Conservation (phyloP, 495 filamentous ascomycete genomes). For the Xylaria sp. region DNA sequence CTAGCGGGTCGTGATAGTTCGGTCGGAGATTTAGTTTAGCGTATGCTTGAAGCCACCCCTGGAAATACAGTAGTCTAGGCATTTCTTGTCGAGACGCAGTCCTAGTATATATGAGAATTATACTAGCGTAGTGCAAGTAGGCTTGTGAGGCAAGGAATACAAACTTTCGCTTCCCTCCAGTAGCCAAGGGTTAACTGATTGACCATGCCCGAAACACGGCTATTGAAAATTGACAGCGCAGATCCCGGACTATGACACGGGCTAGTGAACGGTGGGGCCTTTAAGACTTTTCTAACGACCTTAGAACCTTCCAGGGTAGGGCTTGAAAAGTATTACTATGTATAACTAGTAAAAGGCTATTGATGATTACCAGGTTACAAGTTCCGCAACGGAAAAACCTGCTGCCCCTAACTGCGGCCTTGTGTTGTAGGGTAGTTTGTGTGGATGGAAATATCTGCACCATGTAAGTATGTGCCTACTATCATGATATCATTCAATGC, state of each 20-base stretch:
- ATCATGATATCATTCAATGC: neutral
- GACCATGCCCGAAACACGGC: slow-evolving; percentile 20
- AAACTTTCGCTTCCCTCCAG: slow-evolving; percentile 1
- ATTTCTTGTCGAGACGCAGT: slow-evolving; percentile 11
- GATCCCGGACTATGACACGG: slow-evolving; percentile 12
- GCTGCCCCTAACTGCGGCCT: neutral
- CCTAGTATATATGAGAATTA: neutral
- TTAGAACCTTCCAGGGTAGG: neutral
- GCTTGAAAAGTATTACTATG: neutral
- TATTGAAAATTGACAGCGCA: slow-evolving; percentile 17
- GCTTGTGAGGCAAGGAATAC: slow-evolving; percentile 12
- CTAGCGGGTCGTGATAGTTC: slow-evolving; percentile 10
- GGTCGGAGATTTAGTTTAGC: slow-evolving; percentile 17
- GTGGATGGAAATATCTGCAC: neutral
- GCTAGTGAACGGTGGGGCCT: slow-evolving; percentile 17
- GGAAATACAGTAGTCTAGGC: slow-evolving; percentile 8
- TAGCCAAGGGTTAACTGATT: slow-evolving; percentile 4
- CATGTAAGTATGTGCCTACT: slow-evolving; percentile 8
- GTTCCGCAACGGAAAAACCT: slow-evolving; percentile 1
- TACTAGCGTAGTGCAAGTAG: neutral
- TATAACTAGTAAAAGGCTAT: neutral
- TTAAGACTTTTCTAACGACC: neutral
- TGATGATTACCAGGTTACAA: slow-evolving; percentile 3
- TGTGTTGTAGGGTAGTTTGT: neutral
- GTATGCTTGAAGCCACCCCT: neutral